Evolutionary conservation across 768 basidiomycete species (phyloP), one percentile per base, ranked within the genome.

Genomic region (Tremella yokohamensis): DNA sequence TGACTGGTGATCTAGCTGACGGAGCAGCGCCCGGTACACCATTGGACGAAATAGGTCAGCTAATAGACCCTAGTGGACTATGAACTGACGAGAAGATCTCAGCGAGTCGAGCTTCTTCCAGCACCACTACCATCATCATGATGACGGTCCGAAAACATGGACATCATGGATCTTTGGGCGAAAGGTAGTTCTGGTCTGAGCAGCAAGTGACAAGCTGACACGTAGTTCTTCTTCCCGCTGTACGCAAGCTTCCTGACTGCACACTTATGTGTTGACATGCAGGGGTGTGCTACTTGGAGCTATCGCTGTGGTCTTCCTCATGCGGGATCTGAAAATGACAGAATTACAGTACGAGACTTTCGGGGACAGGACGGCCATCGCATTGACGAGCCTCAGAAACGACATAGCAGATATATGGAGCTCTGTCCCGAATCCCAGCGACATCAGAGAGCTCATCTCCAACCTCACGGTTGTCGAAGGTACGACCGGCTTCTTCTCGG

Each of bases 21-120:
- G 15, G n/a, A 24, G n/a, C 49, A 68, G 75, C 75, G 45, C 75
- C 75, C 7, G 75, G 75, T 20, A 76, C 71, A 15, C 75, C 75
- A 0, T 72, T 74, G 49, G 54, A 76, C 49, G 70, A 76, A 39
- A 66, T 73, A 47, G 69, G 66, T 68, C 8, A 29, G 67, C 40
- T 34, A 19, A 52, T 29, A 25, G 9, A 40, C 18, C 19, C 16
- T 37, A 37, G 55, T 52, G 34, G 37, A 53, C n/a, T 8, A 8
- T n/a, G 29, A 15, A 34, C 54, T 60, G 49, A 52, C 25, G 34
- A 2, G 1, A 29, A 73, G 71, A 66, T 44, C 59, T 73, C 8
- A 63, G 63, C 61, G 62, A 69, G 48, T 65, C 63, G 13, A 54
- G 34, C 3, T 68, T 69, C 54, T 67, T 72, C 53, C 24, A 52